Evolutionary conservation across 1,284 basidiomycete species (phyloP), one percentile per base, ranked within the genome.

Genomic region (Pholiota adiposa): DNA sequence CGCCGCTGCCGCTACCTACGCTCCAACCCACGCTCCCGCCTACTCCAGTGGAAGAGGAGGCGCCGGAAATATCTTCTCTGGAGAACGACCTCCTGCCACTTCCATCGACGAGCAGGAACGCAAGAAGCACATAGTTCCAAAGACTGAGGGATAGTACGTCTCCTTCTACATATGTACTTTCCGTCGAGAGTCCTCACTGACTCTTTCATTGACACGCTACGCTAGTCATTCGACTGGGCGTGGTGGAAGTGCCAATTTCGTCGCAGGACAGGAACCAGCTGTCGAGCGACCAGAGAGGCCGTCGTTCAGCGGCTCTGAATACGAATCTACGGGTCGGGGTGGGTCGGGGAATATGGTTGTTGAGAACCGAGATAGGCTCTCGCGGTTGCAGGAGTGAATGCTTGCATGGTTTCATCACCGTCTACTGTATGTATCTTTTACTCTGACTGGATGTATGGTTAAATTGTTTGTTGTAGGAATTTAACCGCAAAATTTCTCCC

Each of bases 11-110:
- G 63, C 40, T 9, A 21, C n/a, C n/a, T n/a, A 31, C 18, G 54
- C 75, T 38, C 36, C 36, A 3, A 12, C 36, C 16, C 14, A 38
- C 36, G 16, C 14, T 38, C 36, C 36, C 14, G 14, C 36, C 34
- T 82, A 84, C 64, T 83, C 83, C 21, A 81, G 78, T 7, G 89
- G 89, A 0, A 80, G 90, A 16, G 90, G 90, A 21, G 90, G 90
- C 5, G 79, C 73, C 0, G 90, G 90, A 1, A 92, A 92, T 67
- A 79, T 90, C 44, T 69, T 73, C 5, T 44, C 65, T 1, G 73
- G 77, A 4, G 72, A 76, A 12, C 64, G 61, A 2, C 48, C 67
- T 6, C 65, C 63, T 1, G 71, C 75, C 2, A 63, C 72, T 25
- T 65, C 69, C 2, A 80, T 65, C 3, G 69, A 86, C 36, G 82